Conservation (phyloP, 1,139 yeast genomes). For the Suhomyces guaymorum region DNA sequence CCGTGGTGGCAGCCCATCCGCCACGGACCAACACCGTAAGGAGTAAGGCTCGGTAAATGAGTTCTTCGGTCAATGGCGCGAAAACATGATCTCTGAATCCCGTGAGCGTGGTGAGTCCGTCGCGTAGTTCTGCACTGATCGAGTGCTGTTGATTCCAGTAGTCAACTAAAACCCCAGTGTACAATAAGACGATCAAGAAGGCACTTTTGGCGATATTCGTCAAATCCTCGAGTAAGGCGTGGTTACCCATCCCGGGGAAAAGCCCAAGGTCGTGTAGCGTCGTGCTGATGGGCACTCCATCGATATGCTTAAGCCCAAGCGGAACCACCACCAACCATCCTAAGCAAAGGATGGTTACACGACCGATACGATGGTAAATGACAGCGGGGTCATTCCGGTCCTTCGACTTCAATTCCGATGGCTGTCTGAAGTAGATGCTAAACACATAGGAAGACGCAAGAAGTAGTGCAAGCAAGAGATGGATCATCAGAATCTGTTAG, state of each 20-base stretch:
- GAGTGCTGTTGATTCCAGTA: constrained; percentile 19
- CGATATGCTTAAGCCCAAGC: constrained; percentile 6
- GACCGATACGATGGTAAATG: constrained; percentile 35
- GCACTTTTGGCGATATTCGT: constrained; percentile 27
- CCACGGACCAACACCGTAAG: constrained; percentile 41
- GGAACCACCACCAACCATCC: constrained; percentile 32
- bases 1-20: constrained; percentile 21
- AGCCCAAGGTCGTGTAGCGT: constrained; percentile 26
- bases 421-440: constrained; percentile 35
- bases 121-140: constrained; percentile 19
- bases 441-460: constrained; percentile 47
- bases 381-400: constrained; percentile 51
- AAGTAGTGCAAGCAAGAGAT: constrained; percentile 18
- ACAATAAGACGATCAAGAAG: constrained; percentile 44
- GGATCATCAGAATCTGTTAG: background rate
- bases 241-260: constrained; percentile 29
- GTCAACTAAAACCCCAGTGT: constrained; percentile 60
- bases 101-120: constrained; percentile 36
- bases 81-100: constrained; percentile 67
- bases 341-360: constrained; percentile 37
- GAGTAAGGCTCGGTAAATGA: constrained; percentile 70
- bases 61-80: constrained; percentile 89
- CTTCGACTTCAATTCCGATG: constrained; percentile 22
- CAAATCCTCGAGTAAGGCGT: constrained; percentile 24
- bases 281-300: constrained; percentile 10